Conservation (phyloP, 257 asterid genomes). For the Nicotiana obtusifolia region DNA sequence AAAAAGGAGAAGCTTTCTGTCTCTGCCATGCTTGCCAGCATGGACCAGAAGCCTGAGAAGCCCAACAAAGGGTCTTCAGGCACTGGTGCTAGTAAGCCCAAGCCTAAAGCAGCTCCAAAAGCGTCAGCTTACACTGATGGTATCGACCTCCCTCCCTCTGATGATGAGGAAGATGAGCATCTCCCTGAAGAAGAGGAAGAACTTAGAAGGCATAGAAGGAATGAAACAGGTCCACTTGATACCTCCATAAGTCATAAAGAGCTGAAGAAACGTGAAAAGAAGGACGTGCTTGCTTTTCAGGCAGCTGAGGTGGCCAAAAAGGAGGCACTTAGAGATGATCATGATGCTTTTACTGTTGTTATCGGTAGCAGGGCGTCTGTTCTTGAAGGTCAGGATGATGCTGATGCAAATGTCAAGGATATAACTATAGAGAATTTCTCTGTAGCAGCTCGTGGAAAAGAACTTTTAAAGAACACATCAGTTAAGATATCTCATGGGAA, state of each 20-base stretch:
- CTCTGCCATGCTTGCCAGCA: constrained; percentile 54
- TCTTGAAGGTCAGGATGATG: constrained; percentile 61
- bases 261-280: constrained; percentile 55
- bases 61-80: constrained; percentile 44
- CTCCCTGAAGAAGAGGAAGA: constrained; percentile 29
- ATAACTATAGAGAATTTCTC: constrained; percentile 57
- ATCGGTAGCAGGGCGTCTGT: constrained; percentile 58
- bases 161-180: constrained; percentile 49
- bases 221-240: constrained; percentile 32
- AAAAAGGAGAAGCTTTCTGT: constrained; percentile 47
- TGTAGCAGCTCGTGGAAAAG: constrained; percentile 66
- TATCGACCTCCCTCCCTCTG: constrained; percentile 58
- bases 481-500: constrained; percentile 66
- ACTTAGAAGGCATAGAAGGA: constrained; percentile 27
- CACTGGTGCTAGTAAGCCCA: constrained; percentile 35
- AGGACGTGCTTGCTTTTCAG: constrained; percentile 45
- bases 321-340: constrained; percentile 68
- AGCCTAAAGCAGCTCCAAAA: constrained; percentile 44
- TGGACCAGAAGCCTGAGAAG: constrained; percentile 58
- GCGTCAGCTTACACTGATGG: constrained; percentile 41
- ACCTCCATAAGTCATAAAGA: constrained; percentile 38
- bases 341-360: constrained; percentile 69
- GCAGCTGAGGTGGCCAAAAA: constrained; percentile 46
- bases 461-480: constrained; percentile 49
- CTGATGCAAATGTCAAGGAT: constrained; percentile 70